Evolutionary conservation across 306 rosid genomes (phyloP).

Genomic region (Pterocarpus macrocarpus): DNA sequence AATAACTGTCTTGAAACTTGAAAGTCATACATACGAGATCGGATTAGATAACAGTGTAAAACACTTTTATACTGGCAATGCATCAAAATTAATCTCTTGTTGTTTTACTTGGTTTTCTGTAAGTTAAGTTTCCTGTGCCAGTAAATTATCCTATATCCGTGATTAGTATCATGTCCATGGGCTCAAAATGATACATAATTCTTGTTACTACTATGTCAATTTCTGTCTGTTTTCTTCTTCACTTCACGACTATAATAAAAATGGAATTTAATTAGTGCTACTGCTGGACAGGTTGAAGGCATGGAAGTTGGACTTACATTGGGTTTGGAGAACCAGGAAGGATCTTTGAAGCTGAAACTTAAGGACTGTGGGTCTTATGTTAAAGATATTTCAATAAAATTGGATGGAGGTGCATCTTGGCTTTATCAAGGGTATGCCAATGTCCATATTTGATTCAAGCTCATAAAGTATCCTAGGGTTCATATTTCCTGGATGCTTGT

Average conservation of each 20-base stretch:
- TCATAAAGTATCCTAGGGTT: slow-evolving; percentile 23
- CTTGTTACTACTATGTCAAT: slow-evolving; percentile 31
- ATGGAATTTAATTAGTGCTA: slow-evolving; percentile 53
- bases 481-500: slow-evolving; percentile 22
- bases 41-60: too few species aligned
- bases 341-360: slow-evolving; percentile 75
- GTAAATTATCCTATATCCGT: slow-evolving; percentile 10
- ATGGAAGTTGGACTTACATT: slow-evolving; percentile 79
- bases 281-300: slow-evolving; percentile 80
- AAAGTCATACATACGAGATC: too few species aligned
- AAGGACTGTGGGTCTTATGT: slow-evolving; percentile 71
- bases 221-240: slow-evolving; percentile 35
- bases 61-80: too few species aligned
- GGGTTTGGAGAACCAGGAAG: slow-evolving; percentile 79
- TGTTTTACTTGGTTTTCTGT: background rate
- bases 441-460: slow-evolving; percentile 25
- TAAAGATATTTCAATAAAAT: slow-evolving; percentile 72
- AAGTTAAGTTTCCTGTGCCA: slow-evolving; percentile 11
- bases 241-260: slow-evolving; percentile 17
- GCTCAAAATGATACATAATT: slow-evolving; percentile 15
- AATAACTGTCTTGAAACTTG: too few species aligned
- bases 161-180: slow-evolving; percentile 25
- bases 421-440: slow-evolving; percentile 90
- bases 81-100: too few species aligned
- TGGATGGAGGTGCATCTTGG: slow-evolving; percentile 98